Conservation (phyloP, 2,329 filamentous ascomycete species). For the Didymellaceae sp. region DNA sequence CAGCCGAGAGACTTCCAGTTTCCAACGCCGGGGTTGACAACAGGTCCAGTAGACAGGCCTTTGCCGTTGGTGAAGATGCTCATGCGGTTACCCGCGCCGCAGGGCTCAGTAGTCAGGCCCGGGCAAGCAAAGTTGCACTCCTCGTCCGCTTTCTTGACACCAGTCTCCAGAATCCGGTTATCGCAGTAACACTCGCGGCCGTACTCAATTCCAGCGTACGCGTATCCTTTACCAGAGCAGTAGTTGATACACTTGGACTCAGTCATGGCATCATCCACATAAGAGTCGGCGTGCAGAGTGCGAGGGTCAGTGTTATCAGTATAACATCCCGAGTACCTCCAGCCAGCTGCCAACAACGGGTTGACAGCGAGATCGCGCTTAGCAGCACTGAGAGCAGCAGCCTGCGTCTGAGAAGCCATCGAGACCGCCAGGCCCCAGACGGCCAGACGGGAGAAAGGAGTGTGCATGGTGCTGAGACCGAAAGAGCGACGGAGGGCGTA, state of each 20-base stretch:
- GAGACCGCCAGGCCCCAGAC: background rate
- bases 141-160: background rate
- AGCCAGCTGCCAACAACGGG: background rate
- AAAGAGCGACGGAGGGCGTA: background rate
- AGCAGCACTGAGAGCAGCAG: background rate
- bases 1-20: slow-evolving; percentile 5
- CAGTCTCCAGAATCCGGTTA: background rate
- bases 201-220: background rate
- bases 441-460: background rate
- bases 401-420: background rate
- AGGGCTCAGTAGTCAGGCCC: background rate
- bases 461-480: background rate
- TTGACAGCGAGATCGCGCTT: background rate
- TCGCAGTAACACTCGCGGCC: background rate
- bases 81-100: slow-evolving; percentile 1
- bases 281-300: background rate
- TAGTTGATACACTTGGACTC: background rate
- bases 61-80: slow-evolving; percentile 3
- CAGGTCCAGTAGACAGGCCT: background rate
- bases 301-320: background rate
- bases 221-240: background rate
- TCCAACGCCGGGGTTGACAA: slow-evolving; percentile 1
- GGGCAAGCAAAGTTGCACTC: slow-evolving; percentile 2
- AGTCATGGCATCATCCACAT: background rate
- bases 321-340: slow-evolving; percentile 1